A percentile compares a stretch with the other conserved stretches of the same genome.
These are phyloP conservation scores for Fraxinus dipetala DNA, from an alignment of 305 asterid species.

Conservation along the genomic window DNA sequence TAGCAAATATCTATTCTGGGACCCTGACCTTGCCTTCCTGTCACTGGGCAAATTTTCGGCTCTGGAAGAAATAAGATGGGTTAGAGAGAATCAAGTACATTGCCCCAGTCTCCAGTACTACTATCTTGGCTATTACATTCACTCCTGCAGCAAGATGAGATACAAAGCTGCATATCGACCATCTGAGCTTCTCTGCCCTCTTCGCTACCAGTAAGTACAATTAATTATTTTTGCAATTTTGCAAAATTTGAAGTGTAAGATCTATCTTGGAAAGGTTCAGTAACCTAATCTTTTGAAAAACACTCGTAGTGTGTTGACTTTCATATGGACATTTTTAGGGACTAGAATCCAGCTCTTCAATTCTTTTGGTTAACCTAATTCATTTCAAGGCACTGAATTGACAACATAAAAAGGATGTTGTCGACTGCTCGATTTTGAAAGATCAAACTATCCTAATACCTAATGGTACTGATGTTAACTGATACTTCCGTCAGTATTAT, in stretches of 20 bases:
- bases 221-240: constrained; percentile 1
- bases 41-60: constrained; percentile 97
- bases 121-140: constrained; percentile 97
- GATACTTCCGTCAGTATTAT: neutral
- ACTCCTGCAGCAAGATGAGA: constrained; percentile 95
- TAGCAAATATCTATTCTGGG: constrained; percentile 98
- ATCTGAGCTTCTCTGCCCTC: constrained; percentile 97
- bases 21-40: constrained; percentile 80
- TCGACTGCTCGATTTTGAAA: neutral
- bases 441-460: constrained; percentile 9
- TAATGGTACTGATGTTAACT: neutral
- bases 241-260: constrained; percentile 15
- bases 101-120: constrained; percentile 89
- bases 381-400: constrained; percentile 8
- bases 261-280: neutral
- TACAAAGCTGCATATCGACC: constrained; percentile 92
- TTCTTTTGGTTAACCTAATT: constrained; percentile 4
- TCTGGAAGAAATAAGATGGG: constrained; percentile 79
- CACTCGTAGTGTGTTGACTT: constrained; percentile 7
- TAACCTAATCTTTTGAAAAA: neutral
- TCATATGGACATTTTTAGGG: constrained; percentile 17
- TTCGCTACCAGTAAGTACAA: constrained; percentile 74
- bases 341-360: constrained; percentile 3
- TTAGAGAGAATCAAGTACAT: constrained; percentile 59
- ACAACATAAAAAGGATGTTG: neutral